Base-by-base conservation (phyloP, 1,284 basidiomycete genomes). In the Vanrija humicola region DNA sequence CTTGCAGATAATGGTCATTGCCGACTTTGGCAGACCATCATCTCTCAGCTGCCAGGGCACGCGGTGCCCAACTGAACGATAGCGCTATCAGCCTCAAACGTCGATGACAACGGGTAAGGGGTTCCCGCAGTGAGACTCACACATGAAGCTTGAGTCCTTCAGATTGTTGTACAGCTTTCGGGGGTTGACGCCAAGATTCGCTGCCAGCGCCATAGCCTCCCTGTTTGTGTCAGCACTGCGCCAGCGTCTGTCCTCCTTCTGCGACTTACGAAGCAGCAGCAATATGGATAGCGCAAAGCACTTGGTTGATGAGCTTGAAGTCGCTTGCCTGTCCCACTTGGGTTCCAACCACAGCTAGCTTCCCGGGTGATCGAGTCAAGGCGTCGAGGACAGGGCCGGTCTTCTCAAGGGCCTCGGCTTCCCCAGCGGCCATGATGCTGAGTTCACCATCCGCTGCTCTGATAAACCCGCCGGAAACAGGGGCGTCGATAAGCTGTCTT, bases 71-170 rank as follows among this genome's bases (percentile, higher is more conserved):
- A 70, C 70, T 73, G 40, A 26, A 1, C 10, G 34, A 48, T 29
- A 63, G 52, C 21, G 21, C 23, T 5, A 6, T 18, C n/a, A 45
- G 40, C n/a, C 21, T 23, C 21, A 23, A 23, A 23, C 21, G 21
- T 23, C 21, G 21, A 23, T 23, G 21, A 23, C 21, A 23, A 3
- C 21, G 21, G 3, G 3, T 23, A 2, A 23, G 21, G 21, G n/a
- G n/a, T n/a, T n/a, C n/a, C 44, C 3, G 18, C 10, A 2, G 26
- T 23, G 12, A 14, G 4, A 60, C 64, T 63, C 51, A 67, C 72
- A 74, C 75, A 78, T 78, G 65, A 76, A 78, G 50, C 65, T 69
- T 50, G 65, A 59, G 4, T 74, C 74, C n/a, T 64, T 63, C 4
- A 71, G 64, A 2, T 55, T 59, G 26, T 55, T 61, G 55, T 74